Conservation (phyloP, 257 asterid genomes). For the Thymus quinquecostatus region DNA sequence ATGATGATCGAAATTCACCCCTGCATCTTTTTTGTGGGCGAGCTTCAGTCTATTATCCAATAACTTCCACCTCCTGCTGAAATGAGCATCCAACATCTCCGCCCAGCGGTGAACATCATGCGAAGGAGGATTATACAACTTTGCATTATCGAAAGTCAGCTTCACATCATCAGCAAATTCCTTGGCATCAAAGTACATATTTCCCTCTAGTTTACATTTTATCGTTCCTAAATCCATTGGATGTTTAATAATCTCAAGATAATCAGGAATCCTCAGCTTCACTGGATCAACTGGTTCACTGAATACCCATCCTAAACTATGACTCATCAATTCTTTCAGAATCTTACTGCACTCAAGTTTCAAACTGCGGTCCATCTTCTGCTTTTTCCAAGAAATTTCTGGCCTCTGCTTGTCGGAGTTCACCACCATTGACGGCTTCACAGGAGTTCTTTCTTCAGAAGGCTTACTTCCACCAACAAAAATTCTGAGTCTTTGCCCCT, state of each 20-base stretch:
- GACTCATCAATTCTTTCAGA: slow-evolving; percentile 55
- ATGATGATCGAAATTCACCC: slow-evolving; percentile 23
- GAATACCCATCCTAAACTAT: slow-evolving; percentile 49
- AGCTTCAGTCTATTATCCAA: slow-evolving; percentile 50
- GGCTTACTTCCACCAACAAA: slow-evolving; percentile 16
- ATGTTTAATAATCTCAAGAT: slow-evolving; percentile 50
- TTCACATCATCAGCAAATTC: slow-evolving; percentile 77
- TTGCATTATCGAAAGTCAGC: slow-evolving; percentile 79
- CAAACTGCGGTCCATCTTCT: slow-evolving; percentile 55
- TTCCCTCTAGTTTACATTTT: slow-evolving; percentile 52
- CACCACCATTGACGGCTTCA: slow-evolving; percentile 31
- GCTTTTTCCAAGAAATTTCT: slow-evolving; percentile 42
- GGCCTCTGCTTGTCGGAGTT: slow-evolving; percentile 56
- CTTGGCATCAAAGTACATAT: slow-evolving; percentile 50
- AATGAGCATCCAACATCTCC: slow-evolving; percentile 42
- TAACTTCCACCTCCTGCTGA: slow-evolving; percentile 59
- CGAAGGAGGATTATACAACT: slow-evolving; percentile 65
- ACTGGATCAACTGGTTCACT: slow-evolving; percentile 80
- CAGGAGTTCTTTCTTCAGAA: slow-evolving; percentile 29
- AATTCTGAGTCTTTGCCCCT: slow-evolving; percentile 22
- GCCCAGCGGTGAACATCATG: slow-evolving; percentile 57
- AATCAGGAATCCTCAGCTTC: slow-evolving; percentile 67
- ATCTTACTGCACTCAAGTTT: slow-evolving; percentile 54
- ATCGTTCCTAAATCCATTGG: slow-evolving; percentile 96
- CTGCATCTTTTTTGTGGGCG: slow-evolving; percentile 30